A percentile compares a stretch with the other conserved stretches of the same genome.
phyloP scores from a whole-genome alignment of 139 green algal genomes.

The Volvox reticuliferus region DNA sequence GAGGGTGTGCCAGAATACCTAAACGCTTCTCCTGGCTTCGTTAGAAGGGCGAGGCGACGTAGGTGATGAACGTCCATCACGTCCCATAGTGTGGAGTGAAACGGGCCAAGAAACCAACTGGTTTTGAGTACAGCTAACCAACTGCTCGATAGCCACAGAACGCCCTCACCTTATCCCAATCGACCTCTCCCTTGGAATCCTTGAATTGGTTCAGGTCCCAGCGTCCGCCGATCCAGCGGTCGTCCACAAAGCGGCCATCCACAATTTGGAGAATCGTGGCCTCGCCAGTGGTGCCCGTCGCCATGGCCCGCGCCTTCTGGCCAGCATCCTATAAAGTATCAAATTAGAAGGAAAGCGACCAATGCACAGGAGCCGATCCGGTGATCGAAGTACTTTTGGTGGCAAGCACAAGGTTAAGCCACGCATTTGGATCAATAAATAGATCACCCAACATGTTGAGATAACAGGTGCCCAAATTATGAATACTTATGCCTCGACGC shows the following conservation, averaged over 20 bases:
- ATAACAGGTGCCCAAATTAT: neutral
- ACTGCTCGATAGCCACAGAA: neutral
- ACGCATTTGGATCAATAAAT: neutral
- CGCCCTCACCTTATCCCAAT: conserved; percentile 61
- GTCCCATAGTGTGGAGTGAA: too few relatives aligned
- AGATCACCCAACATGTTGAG: neutral
- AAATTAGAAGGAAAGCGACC: too few relatives aligned
- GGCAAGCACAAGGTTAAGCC: neutral
- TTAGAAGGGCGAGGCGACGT: too few relatives aligned
- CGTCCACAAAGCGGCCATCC: conserved; percentile 89
- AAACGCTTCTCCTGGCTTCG: too few relatives aligned
- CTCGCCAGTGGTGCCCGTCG: neutral
- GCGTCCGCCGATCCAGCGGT: conserved; percentile 85
- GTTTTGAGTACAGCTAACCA: too few relatives aligned
- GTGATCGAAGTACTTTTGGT: too few relatives aligned
- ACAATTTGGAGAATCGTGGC: conserved; percentile 66
- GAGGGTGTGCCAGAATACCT: too few relatives aligned
- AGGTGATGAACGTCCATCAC: too few relatives aligned
- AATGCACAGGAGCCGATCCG: too few relatives aligned
- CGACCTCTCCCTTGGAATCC: conserved; percentile 47
- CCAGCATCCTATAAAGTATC: conserved; percentile 60
- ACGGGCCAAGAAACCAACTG: too few relatives aligned
- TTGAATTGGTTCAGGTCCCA: conserved; percentile 82
- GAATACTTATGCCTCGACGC: neutral
- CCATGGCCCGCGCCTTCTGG: conserved; percentile 43